Percentiles rank a stretch among this genome's conserved stretches.
These are phyloP conservation scores for Fusarium pseudonygamai DNA, from an alignment of 2,329 filamentous ascomycete species.

Conservation along the genomic window DNA sequence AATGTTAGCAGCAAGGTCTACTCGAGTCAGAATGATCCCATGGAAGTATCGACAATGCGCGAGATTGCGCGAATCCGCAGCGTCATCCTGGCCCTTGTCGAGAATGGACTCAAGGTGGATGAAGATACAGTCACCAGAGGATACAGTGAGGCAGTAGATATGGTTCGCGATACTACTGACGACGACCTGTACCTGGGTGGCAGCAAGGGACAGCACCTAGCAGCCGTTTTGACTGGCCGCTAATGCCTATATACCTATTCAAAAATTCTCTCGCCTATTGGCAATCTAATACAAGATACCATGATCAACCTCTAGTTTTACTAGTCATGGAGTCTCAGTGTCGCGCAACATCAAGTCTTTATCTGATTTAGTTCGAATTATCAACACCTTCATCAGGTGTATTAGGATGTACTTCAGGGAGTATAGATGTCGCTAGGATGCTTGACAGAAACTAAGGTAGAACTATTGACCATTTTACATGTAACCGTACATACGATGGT, in stretches of 20 bases:
- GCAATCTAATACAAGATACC: conserved; percentile 31
- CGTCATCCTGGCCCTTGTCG: conserved; percentile 83
- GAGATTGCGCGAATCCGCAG: conserved; percentile 89
- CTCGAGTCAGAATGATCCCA: conserved; percentile 92
- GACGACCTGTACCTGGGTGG: conserved; percentile 70
- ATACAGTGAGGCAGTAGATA: conserved; percentile 83
- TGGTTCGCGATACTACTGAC: conserved; percentile 69
- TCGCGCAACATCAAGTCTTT: not conserved
- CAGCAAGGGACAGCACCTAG: conserved; percentile 62
- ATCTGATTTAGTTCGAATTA: not conserved
- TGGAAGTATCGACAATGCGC: conserved; percentile 77
- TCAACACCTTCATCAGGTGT: not conserved
- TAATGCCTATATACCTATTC: conserved; percentile 9
- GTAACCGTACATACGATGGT: not conserved
- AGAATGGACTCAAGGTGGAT: conserved; percentile 84
- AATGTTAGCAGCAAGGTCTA: conserved; percentile 86
- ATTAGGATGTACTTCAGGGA: not conserved
- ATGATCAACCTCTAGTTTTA: conserved; percentile 6
- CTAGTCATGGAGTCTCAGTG: not conserved
- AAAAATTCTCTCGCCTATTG: not conserved
- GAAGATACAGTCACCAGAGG: conserved; percentile 87
- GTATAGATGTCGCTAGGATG: not conserved
- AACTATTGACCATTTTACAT: not conserved
- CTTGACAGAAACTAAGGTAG: not conserved
- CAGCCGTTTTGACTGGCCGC: conserved; percentile 49